Evolutionary conservation across 345 rosid species (phyloP), one percentile per base, ranked within the genome.

Genomic region (Psidium friedrichsthalianum): DNA sequence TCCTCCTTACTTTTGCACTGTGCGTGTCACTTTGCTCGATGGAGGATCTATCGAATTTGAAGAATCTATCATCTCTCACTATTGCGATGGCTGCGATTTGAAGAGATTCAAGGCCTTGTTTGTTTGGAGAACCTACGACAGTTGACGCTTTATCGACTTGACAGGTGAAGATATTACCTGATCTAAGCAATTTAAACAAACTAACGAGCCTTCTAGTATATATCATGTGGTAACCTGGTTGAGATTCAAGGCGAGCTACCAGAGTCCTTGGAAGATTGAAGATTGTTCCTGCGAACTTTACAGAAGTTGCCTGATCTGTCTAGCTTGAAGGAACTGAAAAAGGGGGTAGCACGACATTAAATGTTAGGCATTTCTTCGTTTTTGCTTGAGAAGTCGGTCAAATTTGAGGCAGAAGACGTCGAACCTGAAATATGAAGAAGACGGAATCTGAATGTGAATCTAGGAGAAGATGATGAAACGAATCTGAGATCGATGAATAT

Each of bases 41-140:
- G 36, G 56, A 1, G 56, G 74, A 61, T 61, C 21, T 61, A 14
- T 61, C 42, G 21, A 15, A 61, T 29, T 61, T 61, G 74, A 29
- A 16, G 74, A 61, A 27, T 15, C 40, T 61, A 15, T 27, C 42
- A 8, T 9, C 61, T 10, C 27, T 56, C 13, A 24, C 24, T 56
- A 8, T n/a, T 2, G 0, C 1, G n/a, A 0, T 0, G n/a, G 5
- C 27, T 56, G 1, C n/a, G 5, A 9, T 24, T 56, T 56, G 1
- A 11, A 56, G 14, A 56, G 61, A 56, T 56, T 56, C 61, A 56
- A 56, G 61, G 14, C 27, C 61, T 56, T 24, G 27, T 27, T 56
- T 56, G 61, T 56, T 24, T 56, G 27, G 61, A 24, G 61, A 56
- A 56, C 14, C 61, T 56, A 24, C 27, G 27, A 24, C 6, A 24